Evolutionary conservation across 805 yeast species (phyloP), one percentile per base, ranked within the genome.

Genomic region (Starmerella bacillaris): DNA sequence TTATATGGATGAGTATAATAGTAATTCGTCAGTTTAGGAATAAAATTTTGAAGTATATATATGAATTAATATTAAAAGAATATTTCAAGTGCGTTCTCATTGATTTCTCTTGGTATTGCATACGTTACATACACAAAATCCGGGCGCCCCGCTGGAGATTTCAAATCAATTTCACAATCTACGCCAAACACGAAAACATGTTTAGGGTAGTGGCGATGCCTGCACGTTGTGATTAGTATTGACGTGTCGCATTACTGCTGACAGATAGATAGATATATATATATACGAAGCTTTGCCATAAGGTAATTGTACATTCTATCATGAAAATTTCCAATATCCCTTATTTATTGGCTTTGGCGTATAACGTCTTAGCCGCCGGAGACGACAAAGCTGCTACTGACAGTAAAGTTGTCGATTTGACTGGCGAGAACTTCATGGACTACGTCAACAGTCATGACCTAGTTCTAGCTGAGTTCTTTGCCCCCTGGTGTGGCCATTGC

Each of bases 401-500:
- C 52, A 77, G 93, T 30, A 89, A 84, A 22, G 96, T 86, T 32
- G 80, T 80, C 46, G 72, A 78, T 55, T 68, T 86, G 44, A 69
- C 78, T 26, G 59, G 73, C 16, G 72, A 65, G 26, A 67, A 67
- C 39, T 86, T 79, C 55, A 67, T 68, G 38, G 56, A 64, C 12
- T 80, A 78, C 57, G 58, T 86, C 44, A 58, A 61, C 33, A 70
- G 66, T 37, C 77, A 84, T 61, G 78, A 82, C 24, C 64, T 84
- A 46, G 92, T 80, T 17, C 40, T 83, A 15, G 83, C 82, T 17
- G 83, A 83, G 59, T 84, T 84, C 56, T 84, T 77, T 55, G 95
- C 96, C 4, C 94, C 95, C 26, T 84, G 96, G 96, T 86, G 98
- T 61, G 94, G 95, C 4, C 82, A 86, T 56, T 86, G 98, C 57